These are phyloP conservation scores for Aschersonia sp. DNA, from an alignment of 2,329 filamentous ascomycete genomes.

Conservation along the genomic window DNA sequence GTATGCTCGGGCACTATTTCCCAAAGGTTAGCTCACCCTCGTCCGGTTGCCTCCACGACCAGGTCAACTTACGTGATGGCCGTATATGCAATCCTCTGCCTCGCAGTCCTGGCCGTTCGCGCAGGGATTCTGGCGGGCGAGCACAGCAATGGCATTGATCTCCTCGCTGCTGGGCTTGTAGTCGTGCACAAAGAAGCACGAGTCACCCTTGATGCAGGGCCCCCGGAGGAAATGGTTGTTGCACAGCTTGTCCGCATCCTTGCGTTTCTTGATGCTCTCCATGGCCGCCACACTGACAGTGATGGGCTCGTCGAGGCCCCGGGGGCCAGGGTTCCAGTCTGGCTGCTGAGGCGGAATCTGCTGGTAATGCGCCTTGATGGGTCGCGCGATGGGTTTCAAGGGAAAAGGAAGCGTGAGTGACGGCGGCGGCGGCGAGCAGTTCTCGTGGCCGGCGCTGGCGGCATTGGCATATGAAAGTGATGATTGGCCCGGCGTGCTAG, in stretches of 20 bases:
- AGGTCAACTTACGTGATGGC: constrained; percentile 39
- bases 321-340: constrained; percentile 37
- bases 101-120: constrained; percentile 42
- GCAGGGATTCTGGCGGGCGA: constrained; percentile 44
- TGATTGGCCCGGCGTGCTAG: constrained; percentile 3
- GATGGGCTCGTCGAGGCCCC: constrained; percentile 40
- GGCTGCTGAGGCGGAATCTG: constrained; percentile 15
- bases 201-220: constrained; percentile 37
- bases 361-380: constrained; percentile 6
- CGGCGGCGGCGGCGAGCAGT: constrained; percentile 24
- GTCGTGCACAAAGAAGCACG: constrained; percentile 42
- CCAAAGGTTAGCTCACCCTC: not conserved
- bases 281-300: constrained; percentile 28
- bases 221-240: constrained; percentile 48
- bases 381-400: constrained; percentile 8
- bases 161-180: constrained; percentile 39
- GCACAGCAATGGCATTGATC: constrained; percentile 37
- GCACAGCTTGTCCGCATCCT: constrained; percentile 41
- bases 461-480: constrained; percentile 24
- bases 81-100: constrained; percentile 44
- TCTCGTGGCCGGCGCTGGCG: constrained; percentile 22
- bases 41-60: not conserved
- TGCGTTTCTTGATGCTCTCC: constrained; percentile 41
- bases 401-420: constrained; percentile 24
- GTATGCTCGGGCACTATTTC: constrained; percentile 36